phyloP scores from a whole-genome alignment of 495 filamentous ascomycete species.

The Podospora bellae-mahoneyi region DNA sequence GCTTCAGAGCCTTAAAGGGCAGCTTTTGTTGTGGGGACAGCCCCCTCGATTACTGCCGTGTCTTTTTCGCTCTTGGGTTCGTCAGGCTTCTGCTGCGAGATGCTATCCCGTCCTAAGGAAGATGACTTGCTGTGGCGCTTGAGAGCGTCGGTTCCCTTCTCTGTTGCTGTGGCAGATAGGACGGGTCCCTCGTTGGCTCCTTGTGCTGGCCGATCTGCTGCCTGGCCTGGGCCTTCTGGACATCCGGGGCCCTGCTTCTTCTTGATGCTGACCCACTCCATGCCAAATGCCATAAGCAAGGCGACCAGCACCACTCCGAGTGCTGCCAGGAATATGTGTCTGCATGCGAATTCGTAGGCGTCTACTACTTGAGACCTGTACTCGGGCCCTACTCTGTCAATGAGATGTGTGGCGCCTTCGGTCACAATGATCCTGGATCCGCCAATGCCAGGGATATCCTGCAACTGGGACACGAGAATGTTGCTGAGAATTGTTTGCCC shows the following conservation, averaged over 20 bases:
- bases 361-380: slow-evolving; percentile 41
- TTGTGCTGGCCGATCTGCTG: neutral
- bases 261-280: slow-evolving; percentile 65
- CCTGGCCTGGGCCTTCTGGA: slow-evolving; percentile 7
- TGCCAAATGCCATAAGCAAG: slow-evolving; percentile 48
- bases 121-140: slow-evolving; percentile 10
- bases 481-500: slow-evolving; percentile 64
- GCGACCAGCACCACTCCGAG: slow-evolving; percentile 53
- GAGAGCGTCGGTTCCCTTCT: slow-evolving; percentile 4
- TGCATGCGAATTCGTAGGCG: slow-evolving; percentile 58
- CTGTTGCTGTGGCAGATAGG: neutral
- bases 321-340: slow-evolving; percentile 50
- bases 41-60: neutral
- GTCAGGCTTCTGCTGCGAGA: slow-evolving; percentile 1
- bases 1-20: neutral
- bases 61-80: slow-evolving; percentile 1
- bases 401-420: slow-evolving; percentile 57
- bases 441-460: slow-evolving; percentile 41
- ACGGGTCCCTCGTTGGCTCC: neutral
- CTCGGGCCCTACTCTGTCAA: slow-evolving; percentile 42
- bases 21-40: neutral
- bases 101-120: slow-evolving; percentile 1
- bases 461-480: slow-evolving; percentile 49
- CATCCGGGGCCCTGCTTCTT: slow-evolving; percentile 28
- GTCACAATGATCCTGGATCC: slow-evolving; percentile 47